Evolutionary conservation across 179 eudicot genomes (phyloP), one percentile per base, ranked within the genome.

Genomic region (Spinacia oleracea): DNA sequence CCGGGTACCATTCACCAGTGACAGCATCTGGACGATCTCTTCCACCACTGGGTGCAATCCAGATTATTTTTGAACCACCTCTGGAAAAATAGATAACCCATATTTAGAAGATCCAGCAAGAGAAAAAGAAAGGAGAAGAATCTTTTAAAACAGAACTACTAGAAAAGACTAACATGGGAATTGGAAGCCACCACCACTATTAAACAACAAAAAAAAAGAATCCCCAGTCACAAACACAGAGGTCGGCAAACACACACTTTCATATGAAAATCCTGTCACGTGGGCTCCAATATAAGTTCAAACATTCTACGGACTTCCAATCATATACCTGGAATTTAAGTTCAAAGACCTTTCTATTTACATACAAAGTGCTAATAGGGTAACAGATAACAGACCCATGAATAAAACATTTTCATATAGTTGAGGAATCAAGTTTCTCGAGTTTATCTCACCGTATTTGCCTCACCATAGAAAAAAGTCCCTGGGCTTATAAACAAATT

Each of bases 1-100:
- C 98, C 81, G 98, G 99, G 75, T 73, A 78, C 97, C 97, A 94
- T 83, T 96, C 92, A 66, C 83, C 79, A 10, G 97, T 92, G 85
- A 78, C 81, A 79, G 99, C 93, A 70, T 94, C 91, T 72, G 99
- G 97, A 58, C 99, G 96, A 81, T 94, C 98, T 81, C 99, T 89
- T 86, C 99, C 99, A 77, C 99, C 99, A 88, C 99, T 96, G 70
- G 99, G 99, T 76, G 99, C 99, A 79, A 96, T 96, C 99, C 99
- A 96, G 76, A 96, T 94, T 50, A 96, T 81, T 86, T 90, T 90
- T 34, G 99, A 91, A 83, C 99, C 99, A 77, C 83, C 88, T 87
- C 99, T 94, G 82, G 45, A 80, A 32, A 75, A 32, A 75, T 46
- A 82, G 80, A 69, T 67, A 79, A 74, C 16, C 42, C 50, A 67